Conservation (phyloP, 352 stramenopile species). For the Phytophthora brassicae region DNA sequence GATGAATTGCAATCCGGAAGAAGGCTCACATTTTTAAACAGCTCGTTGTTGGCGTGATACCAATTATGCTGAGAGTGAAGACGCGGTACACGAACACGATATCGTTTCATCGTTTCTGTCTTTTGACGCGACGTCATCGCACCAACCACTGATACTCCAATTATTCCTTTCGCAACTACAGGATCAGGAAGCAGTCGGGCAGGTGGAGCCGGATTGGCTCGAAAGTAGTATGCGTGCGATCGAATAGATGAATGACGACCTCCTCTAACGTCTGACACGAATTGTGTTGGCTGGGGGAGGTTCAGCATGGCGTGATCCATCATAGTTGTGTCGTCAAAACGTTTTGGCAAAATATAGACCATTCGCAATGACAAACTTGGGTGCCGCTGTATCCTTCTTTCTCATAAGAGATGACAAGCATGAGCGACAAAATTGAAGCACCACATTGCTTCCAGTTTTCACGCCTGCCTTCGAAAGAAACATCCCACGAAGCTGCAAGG, state of each 20-base stretch:
- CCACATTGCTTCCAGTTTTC: not conserved
- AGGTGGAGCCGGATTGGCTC: constrained; percentile 7
- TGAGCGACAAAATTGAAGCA: not conserved
- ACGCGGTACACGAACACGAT: constrained; percentile 4
- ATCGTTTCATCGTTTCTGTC: constrained; percentile 10
- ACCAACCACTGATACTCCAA: constrained; percentile 22
- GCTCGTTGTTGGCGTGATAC: constrained; percentile 3
- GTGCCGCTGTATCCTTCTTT: not conserved
- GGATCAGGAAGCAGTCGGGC: not conserved
- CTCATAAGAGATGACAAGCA: not conserved
- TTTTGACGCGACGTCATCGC: constrained; percentile 23
- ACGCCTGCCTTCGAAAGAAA: not conserved
- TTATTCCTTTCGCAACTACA: constrained; percentile 9
- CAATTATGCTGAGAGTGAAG: constrained; percentile 5
- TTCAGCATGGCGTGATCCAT: constrained; percentile 28
- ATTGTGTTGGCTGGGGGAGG: constrained; percentile 24
- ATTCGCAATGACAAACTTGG: not conserved
- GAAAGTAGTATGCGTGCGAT: constrained; percentile 28
- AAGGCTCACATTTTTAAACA: not conserved
- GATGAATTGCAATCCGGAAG: not conserved
- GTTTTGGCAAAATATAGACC: not conserved
- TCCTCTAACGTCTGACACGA: constrained; percentile 17
- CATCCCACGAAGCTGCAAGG: not conserved
- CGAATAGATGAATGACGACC: constrained; percentile 13
- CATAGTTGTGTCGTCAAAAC: constrained; percentile 2